A percentile compares a stretch with the other conserved stretches of the same genome.
These are phyloP conservation scores for Entrophospora sp. DNA, from an alignment of 192 early-diverging fungal genomes.

Conservation along the genomic window DNA sequence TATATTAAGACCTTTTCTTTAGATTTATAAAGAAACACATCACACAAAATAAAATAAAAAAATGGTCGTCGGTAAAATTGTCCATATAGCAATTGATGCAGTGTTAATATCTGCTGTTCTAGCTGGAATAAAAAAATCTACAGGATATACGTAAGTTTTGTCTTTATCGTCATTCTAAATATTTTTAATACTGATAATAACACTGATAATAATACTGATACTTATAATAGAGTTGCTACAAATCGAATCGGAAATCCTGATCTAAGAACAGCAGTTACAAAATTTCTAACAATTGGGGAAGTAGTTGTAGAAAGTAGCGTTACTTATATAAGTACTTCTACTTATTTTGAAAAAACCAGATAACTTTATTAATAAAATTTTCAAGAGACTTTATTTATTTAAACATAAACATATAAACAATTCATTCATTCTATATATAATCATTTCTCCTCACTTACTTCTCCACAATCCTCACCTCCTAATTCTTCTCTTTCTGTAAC, in stretches of 20 bases:
- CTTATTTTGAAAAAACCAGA: slow-evolving; percentile 56
- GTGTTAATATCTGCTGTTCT: slow-evolving; percentile 50
- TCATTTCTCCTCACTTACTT: no score
- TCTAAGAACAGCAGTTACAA: slow-evolving; percentile 37
- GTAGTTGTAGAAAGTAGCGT: slow-evolving; percentile 40
- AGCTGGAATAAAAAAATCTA: slow-evolving; percentile 48
- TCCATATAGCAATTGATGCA: slow-evolving; percentile 47
- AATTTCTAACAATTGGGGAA: slow-evolving; percentile 49
- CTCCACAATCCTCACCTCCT: no score
- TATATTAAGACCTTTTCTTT: no score
- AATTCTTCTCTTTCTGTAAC: no score
- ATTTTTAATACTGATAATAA: neutral
- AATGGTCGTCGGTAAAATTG: slow-evolving; percentile 36
- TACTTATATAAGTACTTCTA: slow-evolving; percentile 32
- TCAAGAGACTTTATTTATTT: no score
- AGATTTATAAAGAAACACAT: no score
- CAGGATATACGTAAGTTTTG: slow-evolving; percentile 32
- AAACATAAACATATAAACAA: no score
- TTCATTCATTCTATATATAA: no score
- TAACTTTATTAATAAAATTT: no score
- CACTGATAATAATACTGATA: neutral
- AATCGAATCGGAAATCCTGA: slow-evolving; percentile 43
- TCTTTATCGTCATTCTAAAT: slow-evolving; percentile 1
- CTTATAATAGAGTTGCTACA: slow-evolving; percentile 33
- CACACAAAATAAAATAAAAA: no score